phyloP scores from a whole-genome alignment of 202 grass and related monocot genomes.

The Panicum hallii region DNA sequence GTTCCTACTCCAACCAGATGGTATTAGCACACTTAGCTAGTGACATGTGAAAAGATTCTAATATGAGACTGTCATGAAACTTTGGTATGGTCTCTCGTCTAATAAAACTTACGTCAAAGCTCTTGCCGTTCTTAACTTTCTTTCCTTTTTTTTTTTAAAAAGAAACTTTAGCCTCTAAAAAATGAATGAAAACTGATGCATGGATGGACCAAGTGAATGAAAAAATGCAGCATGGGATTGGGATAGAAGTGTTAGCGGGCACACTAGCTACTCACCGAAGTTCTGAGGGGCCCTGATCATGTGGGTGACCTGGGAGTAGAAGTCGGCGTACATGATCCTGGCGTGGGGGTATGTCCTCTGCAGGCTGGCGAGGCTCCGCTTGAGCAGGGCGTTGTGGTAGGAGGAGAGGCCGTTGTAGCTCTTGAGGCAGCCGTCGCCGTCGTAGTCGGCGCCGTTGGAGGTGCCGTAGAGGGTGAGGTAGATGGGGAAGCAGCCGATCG shows the following conservation, averaged over 20 bases:
- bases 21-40: not conserved
- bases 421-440: constrained; percentile 72
- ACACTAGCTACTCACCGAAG: constrained; percentile 53
- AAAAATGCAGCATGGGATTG: not conserved
- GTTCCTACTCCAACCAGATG: not conserved
- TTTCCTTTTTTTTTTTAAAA: no score
- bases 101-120: no score
- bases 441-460: constrained; percentile 71
- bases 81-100: no score
- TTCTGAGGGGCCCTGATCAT: constrained; percentile 68
- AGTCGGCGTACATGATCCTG: constrained; percentile 88
- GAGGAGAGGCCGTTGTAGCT: constrained; percentile 67
- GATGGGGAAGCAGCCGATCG: constrained; percentile 87
- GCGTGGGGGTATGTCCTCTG: constrained; percentile 58
- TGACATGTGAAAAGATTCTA: not conserved
- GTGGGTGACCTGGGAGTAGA: constrained; percentile 70
- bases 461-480: constrained; percentile 76
- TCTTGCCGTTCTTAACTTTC: no score
- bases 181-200: no score
- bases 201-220: not conserved
- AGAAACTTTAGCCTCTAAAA: no score
- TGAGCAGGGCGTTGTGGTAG: constrained; percentile 71
- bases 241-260: no score
- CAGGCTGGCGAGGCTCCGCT: constrained; percentile 44
- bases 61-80: no score